Evolutionary conservation across 75 land plant genomes (phyloP).

Genomic region (Cupressus sempervirens): DNA sequence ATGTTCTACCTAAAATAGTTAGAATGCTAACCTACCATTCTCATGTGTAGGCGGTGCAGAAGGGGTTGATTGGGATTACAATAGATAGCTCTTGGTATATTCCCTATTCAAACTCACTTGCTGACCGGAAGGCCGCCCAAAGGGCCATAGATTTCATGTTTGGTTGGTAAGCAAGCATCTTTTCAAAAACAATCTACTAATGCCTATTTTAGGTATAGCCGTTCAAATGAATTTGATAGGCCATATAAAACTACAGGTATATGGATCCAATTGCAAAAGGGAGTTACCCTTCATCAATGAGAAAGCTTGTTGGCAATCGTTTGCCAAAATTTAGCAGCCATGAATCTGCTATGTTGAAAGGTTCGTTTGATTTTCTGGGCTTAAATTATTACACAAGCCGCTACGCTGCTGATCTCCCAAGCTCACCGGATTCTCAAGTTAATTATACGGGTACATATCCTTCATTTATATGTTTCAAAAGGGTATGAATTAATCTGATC

Average conservation of each 20-base stretch:
- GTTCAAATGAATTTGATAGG: neutral
- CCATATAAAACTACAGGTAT: neutral
- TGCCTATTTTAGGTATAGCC: neutral
- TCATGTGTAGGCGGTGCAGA: slow-evolving; percentile 10
- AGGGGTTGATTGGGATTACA: slow-evolving; percentile 23
- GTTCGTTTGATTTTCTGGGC: too few species aligned
- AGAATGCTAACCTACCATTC: neutral
- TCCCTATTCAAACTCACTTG: slow-evolving; percentile 18
- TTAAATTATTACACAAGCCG: too few species aligned
- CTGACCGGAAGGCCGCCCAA: slow-evolving; percentile 19
- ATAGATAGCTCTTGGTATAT: slow-evolving; percentile 17
- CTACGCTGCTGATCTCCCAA: too few species aligned
- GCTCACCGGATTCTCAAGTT: too few species aligned
- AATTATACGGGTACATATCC: too few species aligned
- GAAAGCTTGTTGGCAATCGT: neutral
- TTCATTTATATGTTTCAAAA: too few species aligned
- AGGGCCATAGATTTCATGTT: slow-evolving; percentile 19
- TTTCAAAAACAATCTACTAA: neutral
- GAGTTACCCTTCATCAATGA: neutral
- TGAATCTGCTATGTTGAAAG: too few species aligned
- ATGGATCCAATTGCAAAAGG: neutral
- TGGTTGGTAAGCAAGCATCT: slow-evolving; percentile 16
- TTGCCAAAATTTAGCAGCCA: neutral
- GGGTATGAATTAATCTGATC: too few species aligned
- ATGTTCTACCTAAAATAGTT: neutral